Evolutionary conservation across 352 stramenopile genomes (phyloP).

Genomic region (Saprolegnia parasitica): DNA sequence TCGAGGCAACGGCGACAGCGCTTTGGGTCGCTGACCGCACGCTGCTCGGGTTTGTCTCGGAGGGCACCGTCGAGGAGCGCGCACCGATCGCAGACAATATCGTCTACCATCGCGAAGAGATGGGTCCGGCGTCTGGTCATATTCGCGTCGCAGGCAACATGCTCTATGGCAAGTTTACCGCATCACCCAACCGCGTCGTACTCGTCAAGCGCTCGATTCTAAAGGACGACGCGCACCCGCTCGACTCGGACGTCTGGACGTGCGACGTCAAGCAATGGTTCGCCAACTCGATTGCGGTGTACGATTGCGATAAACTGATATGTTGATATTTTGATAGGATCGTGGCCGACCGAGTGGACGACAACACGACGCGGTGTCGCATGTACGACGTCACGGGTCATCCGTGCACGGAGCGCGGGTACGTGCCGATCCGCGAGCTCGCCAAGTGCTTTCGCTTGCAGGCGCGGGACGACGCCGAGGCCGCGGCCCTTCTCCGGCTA

Average conservation of each 20-base stretch:
- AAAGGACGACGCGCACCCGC: neutral
- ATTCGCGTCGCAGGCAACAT: neutral
- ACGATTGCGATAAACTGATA: neutral
- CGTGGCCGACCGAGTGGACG: neutral
- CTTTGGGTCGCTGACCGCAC: slow-evolving; percentile 7
- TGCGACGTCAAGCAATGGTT: slow-evolving; percentile 9
- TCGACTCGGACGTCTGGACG: neutral
- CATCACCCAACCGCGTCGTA: neutral
- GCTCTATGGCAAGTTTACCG: neutral
- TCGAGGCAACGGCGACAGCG: neutral
- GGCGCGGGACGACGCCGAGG: neutral
- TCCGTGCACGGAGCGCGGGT: neutral
- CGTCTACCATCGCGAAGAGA: neutral
- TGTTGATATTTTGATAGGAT: neutral
- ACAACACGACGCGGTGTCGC: neutral
- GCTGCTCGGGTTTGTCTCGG: neutral
- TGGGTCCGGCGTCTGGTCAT: neutral
- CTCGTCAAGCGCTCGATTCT: slow-evolving; percentile 2
- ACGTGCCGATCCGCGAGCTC: neutral
- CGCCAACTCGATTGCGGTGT: neutral
- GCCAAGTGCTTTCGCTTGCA: neutral
- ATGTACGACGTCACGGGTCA: neutral
- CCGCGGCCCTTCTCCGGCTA: neutral
- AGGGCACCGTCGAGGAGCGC: neutral
- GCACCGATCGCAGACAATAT: neutral